Evolutionary conservation across 495 filamentous ascomycete genomes (phyloP).

Genomic region (Lophiostoma macrostomum): DNA sequence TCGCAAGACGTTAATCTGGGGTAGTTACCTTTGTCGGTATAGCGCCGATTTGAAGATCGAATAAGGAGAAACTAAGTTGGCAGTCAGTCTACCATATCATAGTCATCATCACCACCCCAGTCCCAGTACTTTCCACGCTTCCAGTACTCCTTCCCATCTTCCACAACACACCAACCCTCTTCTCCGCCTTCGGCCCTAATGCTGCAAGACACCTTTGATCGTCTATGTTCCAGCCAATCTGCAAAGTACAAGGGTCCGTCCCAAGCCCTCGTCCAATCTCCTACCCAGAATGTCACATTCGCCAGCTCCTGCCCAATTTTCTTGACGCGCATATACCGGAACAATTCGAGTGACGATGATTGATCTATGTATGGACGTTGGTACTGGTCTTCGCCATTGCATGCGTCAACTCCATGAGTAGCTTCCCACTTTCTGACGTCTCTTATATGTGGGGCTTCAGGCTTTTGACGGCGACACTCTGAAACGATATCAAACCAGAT

Average conservation of each 20-base stretch:
- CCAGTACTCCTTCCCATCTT: conserved; percentile 2
- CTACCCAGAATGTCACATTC: conserved; percentile 11
- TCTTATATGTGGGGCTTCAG: neutral
- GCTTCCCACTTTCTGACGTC: neutral
- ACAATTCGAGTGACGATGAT: neutral
- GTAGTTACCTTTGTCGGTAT: no score
- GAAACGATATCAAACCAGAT: conserved; percentile 6
- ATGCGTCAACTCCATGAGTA: neutral
- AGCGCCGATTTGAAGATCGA: no score
- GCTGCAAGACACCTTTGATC: neutral
- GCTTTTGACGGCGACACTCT: conserved; percentile 7
- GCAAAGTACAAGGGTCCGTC: conserved; percentile 5
- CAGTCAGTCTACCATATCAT: no score
- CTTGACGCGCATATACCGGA: conserved; percentile 4
- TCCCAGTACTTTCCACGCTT: no score
- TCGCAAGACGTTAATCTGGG: no score
- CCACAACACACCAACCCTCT: neutral
- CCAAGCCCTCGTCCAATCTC: conserved; percentile 6
- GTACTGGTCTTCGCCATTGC: conserved; percentile 3
- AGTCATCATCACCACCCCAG: no score
- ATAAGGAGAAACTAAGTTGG: no score
- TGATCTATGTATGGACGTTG: neutral
- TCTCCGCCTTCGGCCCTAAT: neutral
- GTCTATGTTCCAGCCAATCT: neutral
- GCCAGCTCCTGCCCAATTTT: conserved; percentile 4